These are phyloP conservation scores for Diplogelasinospora grovesii DNA, from an alignment of 495 filamentous ascomycete genomes.

Conservation along the genomic window DNA sequence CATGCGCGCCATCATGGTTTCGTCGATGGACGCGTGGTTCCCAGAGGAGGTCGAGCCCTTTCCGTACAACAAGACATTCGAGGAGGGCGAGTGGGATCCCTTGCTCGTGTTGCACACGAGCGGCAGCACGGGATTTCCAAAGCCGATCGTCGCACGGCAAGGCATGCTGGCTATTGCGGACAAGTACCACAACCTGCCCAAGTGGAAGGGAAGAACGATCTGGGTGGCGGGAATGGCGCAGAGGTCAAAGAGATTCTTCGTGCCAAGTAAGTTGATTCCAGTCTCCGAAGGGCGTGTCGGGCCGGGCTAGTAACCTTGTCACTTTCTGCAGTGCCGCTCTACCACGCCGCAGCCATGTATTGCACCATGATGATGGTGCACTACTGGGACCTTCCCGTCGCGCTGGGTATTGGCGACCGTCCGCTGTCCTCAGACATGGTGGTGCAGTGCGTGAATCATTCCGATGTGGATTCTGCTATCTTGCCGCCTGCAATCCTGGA, in stretches of 20 bases:
- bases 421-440: slow-evolving; percentile 31
- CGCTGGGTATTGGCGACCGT: slow-evolving; percentile 29
- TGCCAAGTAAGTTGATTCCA: slow-evolving; percentile 17
- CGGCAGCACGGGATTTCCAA: slow-evolving; percentile 53
- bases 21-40: slow-evolving; percentile 24
- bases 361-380: slow-evolving; percentile 19
- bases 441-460: slow-evolving; percentile 26
- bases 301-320: background rate
- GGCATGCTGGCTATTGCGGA: slow-evolving; percentile 43
- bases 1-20: slow-evolving; percentile 28
- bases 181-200: slow-evolving; percentile 10
- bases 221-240: slow-evolving; percentile 17
- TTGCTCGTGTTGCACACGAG: slow-evolving; percentile 52
- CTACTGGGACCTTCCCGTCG: slow-evolving; percentile 26
- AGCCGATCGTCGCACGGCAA: slow-evolving; percentile 44
- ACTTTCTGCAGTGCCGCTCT: slow-evolving; percentile 16
- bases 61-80: slow-evolving; percentile 40
- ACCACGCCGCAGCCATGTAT: slow-evolving; percentile 33
- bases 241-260: slow-evolving; percentile 7
- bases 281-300: slow-evolving; percentile 9
- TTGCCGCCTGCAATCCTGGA: slow-evolving; percentile 40
- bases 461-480: slow-evolving; percentile 23
- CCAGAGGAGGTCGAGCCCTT: slow-evolving; percentile 19
- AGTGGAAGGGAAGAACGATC: slow-evolving; percentile 19
- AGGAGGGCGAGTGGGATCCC: slow-evolving; percentile 40